Base-by-base conservation (phyloP, 148 eudicot species). In the Cornus suecica region DNA sequence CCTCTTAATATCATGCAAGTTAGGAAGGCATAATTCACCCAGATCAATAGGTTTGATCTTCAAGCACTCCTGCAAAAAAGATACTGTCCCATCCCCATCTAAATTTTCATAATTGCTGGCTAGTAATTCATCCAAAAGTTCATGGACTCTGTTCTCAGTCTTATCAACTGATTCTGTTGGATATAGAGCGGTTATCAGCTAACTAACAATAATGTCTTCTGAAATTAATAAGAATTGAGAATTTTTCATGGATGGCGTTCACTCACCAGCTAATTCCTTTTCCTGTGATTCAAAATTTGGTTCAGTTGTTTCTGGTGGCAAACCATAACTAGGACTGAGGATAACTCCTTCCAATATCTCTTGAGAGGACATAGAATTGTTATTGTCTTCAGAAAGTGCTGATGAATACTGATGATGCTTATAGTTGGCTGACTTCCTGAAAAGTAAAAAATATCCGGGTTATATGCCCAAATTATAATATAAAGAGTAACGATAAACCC, bases 381-480 rank as follows among this genome's bases (percentile, higher is more conserved):
- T 78, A 74, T 79, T 78, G 78, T 78, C 78, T 74, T 82, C 82
- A 74, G 78, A 74, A 65, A 72, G 48, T 2, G 61, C 61, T 37
- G 77, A 62, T 68, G 88, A 78, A 76, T 74, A 79, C 22, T 52
- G 58, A 16, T 29, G 85, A 71, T 84, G 93, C 82, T 80, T 87
- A 70, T 86, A 89, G 65, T 58, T 88, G 64, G 72, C 81, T 65
- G 88, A 54, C 78, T 80, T 86, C 88, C 97, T 90, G 89, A 23
- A 70, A 51, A 48, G 77, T 29, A 58, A 29, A 82, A 60, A 42
- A 10, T 34, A 31, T 75, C 9, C 2, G 32, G 52, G 72, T 68
- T n/a, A 68, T 7, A 58, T 58, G n/a, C 62, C 62, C 22, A 20
- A 58, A 58, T 0, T 58, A 14, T 4, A 58, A 58, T 16, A 48